Evolutionary conservation across 441 rosid genomes (phyloP).

Genomic region (Sinapis alba): DNA sequence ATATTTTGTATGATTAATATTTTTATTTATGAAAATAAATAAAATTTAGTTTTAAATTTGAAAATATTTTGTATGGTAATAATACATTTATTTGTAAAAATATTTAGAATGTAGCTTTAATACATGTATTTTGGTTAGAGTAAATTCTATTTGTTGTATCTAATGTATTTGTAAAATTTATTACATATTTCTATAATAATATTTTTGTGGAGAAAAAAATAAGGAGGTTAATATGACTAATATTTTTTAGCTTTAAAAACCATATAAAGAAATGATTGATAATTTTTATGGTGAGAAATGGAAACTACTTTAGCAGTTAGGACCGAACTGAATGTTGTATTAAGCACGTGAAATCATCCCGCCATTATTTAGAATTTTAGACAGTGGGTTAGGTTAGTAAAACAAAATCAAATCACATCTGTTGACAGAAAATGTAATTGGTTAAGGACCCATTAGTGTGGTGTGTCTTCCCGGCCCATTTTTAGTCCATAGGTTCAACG

Average conservation of each 20-base stretch:
- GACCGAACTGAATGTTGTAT: slow-evolving; percentile 14
- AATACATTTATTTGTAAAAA: background rate
- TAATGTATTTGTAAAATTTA: background rate
- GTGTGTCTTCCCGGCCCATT: background rate
- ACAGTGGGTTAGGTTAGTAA: too few species aligned
- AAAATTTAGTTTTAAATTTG: too few species aligned
- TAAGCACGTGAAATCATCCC: slow-evolving; percentile 12
- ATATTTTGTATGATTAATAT: background rate
- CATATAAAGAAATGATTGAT: background rate
- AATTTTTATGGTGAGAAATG: background rate
- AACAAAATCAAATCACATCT: background rate
- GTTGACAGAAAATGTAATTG: background rate
- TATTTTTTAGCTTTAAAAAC: background rate
- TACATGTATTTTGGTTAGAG: too few species aligned
- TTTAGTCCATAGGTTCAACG: background rate
- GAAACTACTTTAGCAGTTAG: slow-evolving; percentile 1
- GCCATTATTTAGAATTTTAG: background rate
- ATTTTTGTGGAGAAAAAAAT: background rate
- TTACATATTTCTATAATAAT: background rate
- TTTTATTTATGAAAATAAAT: background rate
- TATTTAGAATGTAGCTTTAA: background rate
- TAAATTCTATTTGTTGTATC: background rate
- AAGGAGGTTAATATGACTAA: background rate
- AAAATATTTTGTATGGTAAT: background rate
- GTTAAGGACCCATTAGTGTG: slow-evolving; percentile 1